Conservation (phyloP, 129 eudicot species). For the Daucus carota region DNA sequence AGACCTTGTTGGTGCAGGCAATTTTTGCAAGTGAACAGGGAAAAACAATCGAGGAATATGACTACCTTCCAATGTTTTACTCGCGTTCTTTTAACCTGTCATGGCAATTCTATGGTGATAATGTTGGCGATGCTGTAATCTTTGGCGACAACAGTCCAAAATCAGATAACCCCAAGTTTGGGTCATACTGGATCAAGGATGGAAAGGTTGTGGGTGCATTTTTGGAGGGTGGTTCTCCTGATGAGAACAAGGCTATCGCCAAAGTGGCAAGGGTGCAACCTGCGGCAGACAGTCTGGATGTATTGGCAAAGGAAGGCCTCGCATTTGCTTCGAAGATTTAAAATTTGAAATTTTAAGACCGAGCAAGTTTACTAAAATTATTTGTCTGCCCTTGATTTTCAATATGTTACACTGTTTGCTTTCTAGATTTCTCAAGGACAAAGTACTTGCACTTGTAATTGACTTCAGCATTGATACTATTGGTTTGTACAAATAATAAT, state of each 20-base stretch:
- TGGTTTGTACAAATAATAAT: neutral
- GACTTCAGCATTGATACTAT: neutral
- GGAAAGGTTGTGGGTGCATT: constrained; percentile 92
- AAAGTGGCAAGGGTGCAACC: constrained; percentile 85
- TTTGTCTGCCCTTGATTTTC: neutral
- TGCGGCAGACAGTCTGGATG: constrained; percentile 52
- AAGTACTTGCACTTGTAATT: neutral
- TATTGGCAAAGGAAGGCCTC: constrained; percentile 78
- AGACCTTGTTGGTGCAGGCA: constrained; percentile 44
- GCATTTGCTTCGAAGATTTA: constrained; percentile 67
- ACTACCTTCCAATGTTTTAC: constrained; percentile 93
- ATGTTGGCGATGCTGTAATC: constrained; percentile 75
- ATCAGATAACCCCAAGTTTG: constrained; percentile 72
- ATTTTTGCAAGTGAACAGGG: constrained; percentile 82
- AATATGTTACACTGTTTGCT: neutral
- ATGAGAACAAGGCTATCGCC: constrained; percentile 89
- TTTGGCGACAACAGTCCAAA: constrained; percentile 72
- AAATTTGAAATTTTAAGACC: neutral
- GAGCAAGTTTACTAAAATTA: neutral
- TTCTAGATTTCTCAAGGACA: neutral
- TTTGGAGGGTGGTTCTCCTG: constrained; percentile 88
- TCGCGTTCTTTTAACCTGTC: constrained; percentile 93
- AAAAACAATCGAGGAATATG: constrained; percentile 60
- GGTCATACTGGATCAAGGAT: constrained; percentile 90
- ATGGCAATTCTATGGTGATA: constrained; percentile 98